Evolutionary conservation across 768 basidiomycete genomes (phyloP).

Genomic region (Dentipellis fragilis): DNA sequence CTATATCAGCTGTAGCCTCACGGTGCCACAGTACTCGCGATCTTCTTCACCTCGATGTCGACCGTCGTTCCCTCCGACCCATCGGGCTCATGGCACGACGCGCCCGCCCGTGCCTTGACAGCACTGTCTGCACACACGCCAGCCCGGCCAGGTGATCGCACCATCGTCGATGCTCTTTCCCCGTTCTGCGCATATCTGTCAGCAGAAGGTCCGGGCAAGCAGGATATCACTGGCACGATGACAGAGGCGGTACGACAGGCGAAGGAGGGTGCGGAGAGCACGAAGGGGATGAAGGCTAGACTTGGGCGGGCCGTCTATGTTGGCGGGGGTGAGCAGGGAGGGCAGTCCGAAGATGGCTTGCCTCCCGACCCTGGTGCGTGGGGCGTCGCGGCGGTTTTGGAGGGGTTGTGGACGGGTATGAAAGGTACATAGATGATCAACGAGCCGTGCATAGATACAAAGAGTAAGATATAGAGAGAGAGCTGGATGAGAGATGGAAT

Average conservation of each 20-base stretch:
- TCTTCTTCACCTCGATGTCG: constrained; percentile 23
- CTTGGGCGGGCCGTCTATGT: constrained; percentile 45
- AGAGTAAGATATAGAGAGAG: too few species aligned
- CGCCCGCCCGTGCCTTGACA: constrained; percentile 19
- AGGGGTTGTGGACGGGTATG: constrained; percentile 23
- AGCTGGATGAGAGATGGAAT: too few species aligned
- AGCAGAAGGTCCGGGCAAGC: neutral
- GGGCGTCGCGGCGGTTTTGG: constrained; percentile 34
- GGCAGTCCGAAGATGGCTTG: constrained; percentile 8
- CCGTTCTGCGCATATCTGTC: constrained; percentile 32
- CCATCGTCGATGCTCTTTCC: constrained; percentile 42
- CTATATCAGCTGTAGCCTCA: neutral
- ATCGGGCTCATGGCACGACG: neutral
- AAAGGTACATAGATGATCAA: neutral
- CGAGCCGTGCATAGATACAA: neutral
- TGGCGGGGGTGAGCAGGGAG: constrained; percentile 20
- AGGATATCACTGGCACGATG: constrained; percentile 5
- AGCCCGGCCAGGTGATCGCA: constrained; percentile 45
- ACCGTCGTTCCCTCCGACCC: neutral
- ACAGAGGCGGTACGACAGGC: constrained; percentile 27
- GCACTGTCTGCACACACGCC: constrained; percentile 34
- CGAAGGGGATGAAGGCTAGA: constrained; percentile 34
- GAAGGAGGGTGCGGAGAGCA: constrained; percentile 34
- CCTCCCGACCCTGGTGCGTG: constrained; percentile 48
- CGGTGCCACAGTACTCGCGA: constrained; percentile 28